Evolutionary conservation across 208 protist genomes (phyloP), one percentile per base, ranked within the genome.

Genomic region (Trypanosoma cruzi): DNA sequence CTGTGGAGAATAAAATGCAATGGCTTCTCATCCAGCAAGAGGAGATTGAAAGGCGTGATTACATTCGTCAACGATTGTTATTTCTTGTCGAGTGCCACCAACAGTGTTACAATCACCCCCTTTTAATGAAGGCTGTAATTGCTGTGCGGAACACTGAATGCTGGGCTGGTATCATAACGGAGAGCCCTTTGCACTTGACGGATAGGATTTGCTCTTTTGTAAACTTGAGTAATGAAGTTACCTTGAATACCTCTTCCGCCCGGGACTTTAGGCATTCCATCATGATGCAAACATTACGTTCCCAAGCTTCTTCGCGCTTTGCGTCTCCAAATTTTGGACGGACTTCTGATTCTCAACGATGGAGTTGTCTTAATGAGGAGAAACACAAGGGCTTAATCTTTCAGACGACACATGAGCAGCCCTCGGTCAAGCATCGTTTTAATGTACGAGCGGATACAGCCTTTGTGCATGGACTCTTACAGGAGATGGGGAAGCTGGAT

Each of bases 51-150:
- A 71, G 88, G 44, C 88, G 85, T 4, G 88, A 94, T 50, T 31
- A 82, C 32, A 49, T 81, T 20, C 72, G 85, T 26, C 77, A 29
- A 13, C 83, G 77, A 34, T 62, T 85, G 5, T 20, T 73, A 13
- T 88, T 84, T 65, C 60, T 91, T 7, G 60, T 94, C 26, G 58
- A 75, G 0, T 76, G 61, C n/a, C 85, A 94, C 49, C 88, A 94
- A 71, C 24, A 55, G 18, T 86, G 65, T 52, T 94, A 88, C 77
- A 94, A 94, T 64, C 67, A 75, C 46, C 65, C 74, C 0, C 34
- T 67, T 26, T 67, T 89, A 67, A 61, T 82, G 58, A 60, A 82
- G 2, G 69, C 58, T 1, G 76, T 79, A 0, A 11, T 78, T 49
- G 60, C 68, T 4, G 58, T 72, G 18, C 40, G 64, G 13, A 34